Percentiles rank a stretch among this genome's conserved stretches.
Conservation (phyloP, 495 filamentous ascomycete genomes). For the Penicillium verhagenii region DNA sequence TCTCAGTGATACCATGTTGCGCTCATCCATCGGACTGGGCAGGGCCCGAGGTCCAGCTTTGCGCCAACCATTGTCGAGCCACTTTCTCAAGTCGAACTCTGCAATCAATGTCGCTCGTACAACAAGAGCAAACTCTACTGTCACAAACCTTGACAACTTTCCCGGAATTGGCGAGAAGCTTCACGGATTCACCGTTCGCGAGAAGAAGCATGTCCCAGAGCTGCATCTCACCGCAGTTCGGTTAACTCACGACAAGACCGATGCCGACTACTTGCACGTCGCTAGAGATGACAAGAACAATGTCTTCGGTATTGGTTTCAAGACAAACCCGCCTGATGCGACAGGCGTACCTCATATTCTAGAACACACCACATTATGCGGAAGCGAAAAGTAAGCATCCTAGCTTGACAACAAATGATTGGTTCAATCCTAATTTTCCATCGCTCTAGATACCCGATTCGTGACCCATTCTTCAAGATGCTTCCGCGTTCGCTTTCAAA, state of each 20-base stretch:
- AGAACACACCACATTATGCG: constrained; percentile 94
- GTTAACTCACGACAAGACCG: constrained; percentile 87
- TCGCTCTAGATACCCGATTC: constrained; percentile 75
- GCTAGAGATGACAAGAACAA: constrained; percentile 95
- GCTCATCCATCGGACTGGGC: constrained; percentile 32
- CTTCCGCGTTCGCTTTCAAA: constrained; percentile 94
- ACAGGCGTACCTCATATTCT: constrained; percentile 97
- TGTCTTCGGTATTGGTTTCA: constrained; percentile 98
- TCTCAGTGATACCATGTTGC: constrained; percentile 28
- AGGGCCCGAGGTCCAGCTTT: constrained; percentile 27
- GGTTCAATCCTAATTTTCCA: not conserved
- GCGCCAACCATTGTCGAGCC: constrained; percentile 22
- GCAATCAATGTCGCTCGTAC: constrained; percentile 35
- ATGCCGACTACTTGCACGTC: constrained; percentile 93
- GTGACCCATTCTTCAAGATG: constrained; percentile 99
- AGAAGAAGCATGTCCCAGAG: constrained; percentile 89
- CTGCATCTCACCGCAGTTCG: constrained; percentile 88
- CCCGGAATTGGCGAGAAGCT: constrained; percentile 79
- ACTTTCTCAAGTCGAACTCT: constrained; percentile 1
- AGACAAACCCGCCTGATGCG: constrained; percentile 95
- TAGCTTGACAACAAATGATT: not conserved
- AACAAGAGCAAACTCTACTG: constrained; percentile 58
- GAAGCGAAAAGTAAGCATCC: constrained; percentile 79
- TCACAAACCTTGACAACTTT: constrained; percentile 68
- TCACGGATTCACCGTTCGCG: constrained; percentile 87